A percentile compares a stretch with the other conserved stretches of the same genome.
phyloP scores from a whole-genome alignment of 345 rosid genomes.

The Hibiscus syriacus region DNA sequence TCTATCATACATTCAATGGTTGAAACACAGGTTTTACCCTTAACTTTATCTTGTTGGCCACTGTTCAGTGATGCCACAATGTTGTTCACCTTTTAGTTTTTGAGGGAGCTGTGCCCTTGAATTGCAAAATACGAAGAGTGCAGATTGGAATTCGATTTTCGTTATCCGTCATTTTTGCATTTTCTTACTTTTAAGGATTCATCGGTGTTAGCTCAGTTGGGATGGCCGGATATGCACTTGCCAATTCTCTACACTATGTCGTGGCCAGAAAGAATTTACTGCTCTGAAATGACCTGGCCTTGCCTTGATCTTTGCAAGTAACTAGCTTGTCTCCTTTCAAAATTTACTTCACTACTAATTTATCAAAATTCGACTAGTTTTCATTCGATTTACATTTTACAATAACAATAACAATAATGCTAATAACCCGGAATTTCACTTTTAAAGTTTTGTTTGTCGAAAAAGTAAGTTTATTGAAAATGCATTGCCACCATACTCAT shows the following conservation, averaged over 20 bases:
- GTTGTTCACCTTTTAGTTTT: not conserved
- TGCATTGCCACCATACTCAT: not conserved
- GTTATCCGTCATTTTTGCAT: not conserved
- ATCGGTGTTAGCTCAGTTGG: constrained; percentile 88
- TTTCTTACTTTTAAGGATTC: constrained; percentile 57
- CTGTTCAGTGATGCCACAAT: not conserved
- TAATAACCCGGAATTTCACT: not conserved
- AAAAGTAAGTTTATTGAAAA: not conserved
- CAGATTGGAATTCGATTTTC: not conserved
- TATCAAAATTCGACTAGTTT: not conserved
- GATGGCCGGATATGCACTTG: constrained; percentile 96
- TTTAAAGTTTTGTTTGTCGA: not conserved
- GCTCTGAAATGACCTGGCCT: constrained; percentile 96
- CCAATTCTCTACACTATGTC: constrained; percentile 96
- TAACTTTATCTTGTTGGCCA: not conserved
- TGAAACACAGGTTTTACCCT: constrained; percentile 73
- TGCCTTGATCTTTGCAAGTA: constrained; percentile 97
- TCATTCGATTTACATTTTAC: not conserved
- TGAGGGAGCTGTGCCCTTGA: not conserved
- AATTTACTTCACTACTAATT: constrained; percentile 2
- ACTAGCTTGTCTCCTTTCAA: constrained; percentile 14
- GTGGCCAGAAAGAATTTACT: constrained; percentile 90
- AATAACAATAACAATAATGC: not conserved
- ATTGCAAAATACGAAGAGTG: not conserved
- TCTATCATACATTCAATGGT: constrained; percentile 91